Percentiles rank a stretch among this genome's conserved stretches.
Evolutionary conservation across 495 filamentous ascomycete species (phyloP).

Genomic region (Penicillium pancosmium): DNA sequence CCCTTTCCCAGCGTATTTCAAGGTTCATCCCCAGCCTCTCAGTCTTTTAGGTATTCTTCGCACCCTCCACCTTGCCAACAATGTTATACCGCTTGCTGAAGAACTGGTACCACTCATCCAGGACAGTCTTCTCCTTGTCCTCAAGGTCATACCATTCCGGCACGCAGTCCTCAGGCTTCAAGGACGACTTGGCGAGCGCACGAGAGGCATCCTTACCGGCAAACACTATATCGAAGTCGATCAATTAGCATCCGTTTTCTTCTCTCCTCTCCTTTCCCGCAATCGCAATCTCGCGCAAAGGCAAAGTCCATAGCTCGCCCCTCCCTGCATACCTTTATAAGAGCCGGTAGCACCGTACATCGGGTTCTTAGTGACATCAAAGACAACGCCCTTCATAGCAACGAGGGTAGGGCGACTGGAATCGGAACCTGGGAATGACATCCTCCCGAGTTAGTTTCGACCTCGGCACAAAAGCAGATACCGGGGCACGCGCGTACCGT

Average conservation of each 20-base stretch:
- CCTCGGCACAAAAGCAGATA: neutral
- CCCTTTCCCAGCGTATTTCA: slow-evolving; percentile 1
- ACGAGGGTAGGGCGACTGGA: slow-evolving; percentile 77
- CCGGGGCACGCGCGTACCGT: slow-evolving; percentile 60
- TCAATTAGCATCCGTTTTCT: neutral
- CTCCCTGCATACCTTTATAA: neutral
- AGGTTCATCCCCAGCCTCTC: neutral
- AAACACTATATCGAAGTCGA: slow-evolving; percentile 64
- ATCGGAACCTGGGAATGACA: slow-evolving; percentile 51
- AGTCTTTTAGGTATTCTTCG: slow-evolving; percentile 32
- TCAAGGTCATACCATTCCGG: slow-evolving; percentile 83
- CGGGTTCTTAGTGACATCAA: slow-evolving; percentile 86
- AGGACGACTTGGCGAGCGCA: slow-evolving; percentile 81
- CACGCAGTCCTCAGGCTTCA: slow-evolving; percentile 80
- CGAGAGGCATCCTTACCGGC: slow-evolving; percentile 93
- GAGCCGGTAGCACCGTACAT: slow-evolving; percentile 77
- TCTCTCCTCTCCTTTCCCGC: neutral
- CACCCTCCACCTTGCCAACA: slow-evolving; percentile 72
- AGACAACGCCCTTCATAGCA: slow-evolving; percentile 94
- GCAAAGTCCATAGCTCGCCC: neutral
- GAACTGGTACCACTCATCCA: slow-evolving; percentile 93
- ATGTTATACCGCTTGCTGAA: slow-evolving; percentile 96
- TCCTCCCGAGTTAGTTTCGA: neutral
- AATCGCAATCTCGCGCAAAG: neutral
- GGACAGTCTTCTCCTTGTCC: slow-evolving; percentile 82